Base-by-base conservation (phyloP, 2,329 filamentous ascomycete genomes). In the Paramyrothecium sp. region DNA sequence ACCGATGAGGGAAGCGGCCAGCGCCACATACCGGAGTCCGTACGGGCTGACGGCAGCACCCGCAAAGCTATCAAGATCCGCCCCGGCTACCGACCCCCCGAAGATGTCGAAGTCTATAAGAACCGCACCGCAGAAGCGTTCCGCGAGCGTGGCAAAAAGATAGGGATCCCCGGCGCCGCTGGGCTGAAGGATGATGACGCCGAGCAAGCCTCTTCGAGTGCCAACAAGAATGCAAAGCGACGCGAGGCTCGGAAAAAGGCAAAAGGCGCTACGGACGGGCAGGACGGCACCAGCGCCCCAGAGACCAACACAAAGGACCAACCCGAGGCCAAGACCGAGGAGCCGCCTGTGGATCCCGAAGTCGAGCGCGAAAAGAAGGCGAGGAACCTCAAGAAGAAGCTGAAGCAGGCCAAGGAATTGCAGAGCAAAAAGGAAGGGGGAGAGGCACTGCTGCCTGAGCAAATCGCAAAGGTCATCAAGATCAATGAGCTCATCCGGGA, bases 381-480 rank as follows among this genome's bases (percentile, higher is more conserved):
- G 1, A 87, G 93, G 62, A 96, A 91, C 67, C 77, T 98, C 49
- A 90, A 89, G 72, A 99, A 99, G 81, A 99, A 98, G 76, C 79
- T 99, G 59, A 90, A 94, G 67, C 95, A 99, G 73, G 94, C 95
- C 3, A 89, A 88, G 65, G 95, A 98, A 2, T 81, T 99, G 55
- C 89, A 92, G 71, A 89, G 88, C 67, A 97, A 97, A 81, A 96
- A 96, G 74, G 91, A 96, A 22, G 88, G 87, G 56, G 95, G 95
- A 20, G 89, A 91, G 70, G 82, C 85, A 4, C 76, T 99, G 59
- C 80, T 98, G 23, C 94, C 93, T 0, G 95, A 99, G 77, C 95
- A 99, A 77, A 89, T 98, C 62, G 92, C 94, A 65, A 99, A 99
- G 78, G 91, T 99, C 56, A 96, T 97, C 72, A 96, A 95, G 75